Percentiles rank a stretch among this genome's conserved stretches.
Evolutionary conservation across 768 basidiomycete species (phyloP).

Genomic region (Trametes gibbosa): DNA sequence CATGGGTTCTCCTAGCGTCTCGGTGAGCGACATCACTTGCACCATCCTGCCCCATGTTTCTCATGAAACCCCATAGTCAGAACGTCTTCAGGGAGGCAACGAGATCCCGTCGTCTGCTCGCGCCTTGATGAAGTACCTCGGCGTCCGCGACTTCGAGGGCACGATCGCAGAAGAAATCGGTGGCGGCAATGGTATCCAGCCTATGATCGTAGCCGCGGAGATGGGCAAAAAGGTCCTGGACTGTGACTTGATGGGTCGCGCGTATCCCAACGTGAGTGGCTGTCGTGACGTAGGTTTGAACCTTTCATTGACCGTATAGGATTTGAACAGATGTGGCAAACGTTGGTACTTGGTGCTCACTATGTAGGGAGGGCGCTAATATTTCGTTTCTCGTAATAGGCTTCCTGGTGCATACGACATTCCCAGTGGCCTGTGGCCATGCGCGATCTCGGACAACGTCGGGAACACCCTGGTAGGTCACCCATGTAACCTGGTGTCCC

Average conservation of each 20-base stretch:
- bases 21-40: constrained; percentile 8
- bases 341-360: constrained; percentile 4
- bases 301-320: neutral
- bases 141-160: constrained; percentile 21
- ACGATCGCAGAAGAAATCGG: constrained; percentile 39
- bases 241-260: constrained; percentile 39
- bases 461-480: constrained; percentile 33
- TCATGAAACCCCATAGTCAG: constrained; percentile 12
- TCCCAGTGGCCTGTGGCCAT: constrained; percentile 31
- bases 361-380: neutral
- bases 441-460: constrained; percentile 36
- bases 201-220: constrained; percentile 29
- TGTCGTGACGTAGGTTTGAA: neutral
- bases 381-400: constrained; percentile 2
- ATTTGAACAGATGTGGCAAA: constrained; percentile 29
- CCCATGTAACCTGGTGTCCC: neutral
- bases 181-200: constrained; percentile 38
- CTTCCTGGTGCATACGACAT: constrained; percentile 30
- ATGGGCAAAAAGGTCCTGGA: constrained; percentile 33
- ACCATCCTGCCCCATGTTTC: too few species aligned
- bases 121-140: constrained; percentile 25
- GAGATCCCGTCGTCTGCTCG: constrained; percentile 25
- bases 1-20: constrained; percentile 30
- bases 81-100: constrained; percentile 27
- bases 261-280: constrained; percentile 30